Evolutionary conservation across 169 alveolate genomes (phyloP).

Genomic region (Plasmodium ovale): DNA sequence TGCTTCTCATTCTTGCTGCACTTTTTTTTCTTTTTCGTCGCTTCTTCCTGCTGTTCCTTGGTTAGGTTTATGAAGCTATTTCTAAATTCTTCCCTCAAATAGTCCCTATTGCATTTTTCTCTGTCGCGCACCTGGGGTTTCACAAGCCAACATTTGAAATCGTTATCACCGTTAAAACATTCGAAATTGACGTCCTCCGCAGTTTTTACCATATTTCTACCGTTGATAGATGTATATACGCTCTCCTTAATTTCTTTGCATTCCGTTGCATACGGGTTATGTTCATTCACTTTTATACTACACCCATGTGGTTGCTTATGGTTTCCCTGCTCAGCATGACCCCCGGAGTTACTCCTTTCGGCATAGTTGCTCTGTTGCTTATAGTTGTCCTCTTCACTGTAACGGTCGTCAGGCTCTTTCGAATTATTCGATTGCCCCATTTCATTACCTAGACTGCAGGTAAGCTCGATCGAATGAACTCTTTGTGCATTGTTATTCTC

Average conservation of each 20-base stretch:
- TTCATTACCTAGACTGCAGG: background rate
- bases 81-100: background rate
- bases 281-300: too few relatives aligned
- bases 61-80: constrained; percentile 20
- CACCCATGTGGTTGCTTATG: too few relatives aligned
- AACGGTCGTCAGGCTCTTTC: background rate
- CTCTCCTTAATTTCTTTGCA: too few relatives aligned
- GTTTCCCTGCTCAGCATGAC: too few relatives aligned
- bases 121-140: too few relatives aligned
- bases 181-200: too few relatives aligned
- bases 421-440: background rate
- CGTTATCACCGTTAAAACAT: too few relatives aligned
- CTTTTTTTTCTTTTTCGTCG: constrained; percentile 3
- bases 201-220: too few relatives aligned
- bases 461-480: background rate
- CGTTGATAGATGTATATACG: too few relatives aligned
- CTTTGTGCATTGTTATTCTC: constrained; percentile 12
- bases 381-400: background rate
- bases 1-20: background rate
- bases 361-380: background rate
- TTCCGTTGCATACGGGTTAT: too few relatives aligned
- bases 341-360: background rate
- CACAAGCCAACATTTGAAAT: too few relatives aligned
- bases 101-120: too few relatives aligned
- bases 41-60: background rate